A percentile compares a stretch with the other conserved stretches of the same genome.
Evolutionary conservation across 306 rosid species (phyloP).

Genomic region (Senna tora): DNA sequence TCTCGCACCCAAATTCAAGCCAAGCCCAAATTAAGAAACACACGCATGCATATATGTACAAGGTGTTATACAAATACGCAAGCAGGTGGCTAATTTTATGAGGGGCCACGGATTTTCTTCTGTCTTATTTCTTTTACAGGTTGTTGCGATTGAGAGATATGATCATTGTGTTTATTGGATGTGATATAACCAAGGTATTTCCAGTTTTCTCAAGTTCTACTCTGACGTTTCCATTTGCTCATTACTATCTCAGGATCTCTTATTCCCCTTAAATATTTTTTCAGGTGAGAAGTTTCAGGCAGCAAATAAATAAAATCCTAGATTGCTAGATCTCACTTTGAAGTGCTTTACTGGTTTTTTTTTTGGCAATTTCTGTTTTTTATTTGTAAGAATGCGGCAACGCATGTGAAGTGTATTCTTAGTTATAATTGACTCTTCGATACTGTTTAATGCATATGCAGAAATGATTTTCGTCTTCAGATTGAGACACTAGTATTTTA

Average conservation of each 20-base stretch:
- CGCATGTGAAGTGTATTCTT: conserved; percentile 49
- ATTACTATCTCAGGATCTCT: conserved; percentile 29
- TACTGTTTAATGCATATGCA: background rate
- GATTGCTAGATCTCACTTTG: conserved; percentile 50
- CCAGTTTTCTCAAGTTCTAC: conserved; percentile 33
- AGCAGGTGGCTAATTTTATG: conserved; percentile 74
- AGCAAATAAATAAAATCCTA: conserved; percentile 41
- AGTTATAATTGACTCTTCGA: conserved; percentile 4
- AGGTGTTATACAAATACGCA: conserved; percentile 58
- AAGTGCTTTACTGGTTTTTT: conserved; percentile 46
- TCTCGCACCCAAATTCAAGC: conserved; percentile 52
- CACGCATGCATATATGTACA: conserved; percentile 42
- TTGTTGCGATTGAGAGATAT: conserved; percentile 49
- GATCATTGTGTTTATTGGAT: conserved; percentile 45
- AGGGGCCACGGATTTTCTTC: conserved; percentile 66
- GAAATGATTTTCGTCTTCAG: conserved; percentile 24
- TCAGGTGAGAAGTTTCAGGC: conserved; percentile 57
- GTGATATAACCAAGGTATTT: conserved; percentile 48
- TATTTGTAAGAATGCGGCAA: conserved; percentile 54
- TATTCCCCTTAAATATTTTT: conserved; percentile 20
- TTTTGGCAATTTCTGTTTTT: conserved; percentile 48
- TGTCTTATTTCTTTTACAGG: conserved; percentile 56
- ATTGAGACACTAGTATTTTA: background rate
- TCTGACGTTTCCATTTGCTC: conserved; percentile 5
- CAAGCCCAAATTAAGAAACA: conserved; percentile 47